Evolutionary conservation across 1,284 basidiomycete species (phyloP).

Genomic region (Sanghuangporus baumii): DNA sequence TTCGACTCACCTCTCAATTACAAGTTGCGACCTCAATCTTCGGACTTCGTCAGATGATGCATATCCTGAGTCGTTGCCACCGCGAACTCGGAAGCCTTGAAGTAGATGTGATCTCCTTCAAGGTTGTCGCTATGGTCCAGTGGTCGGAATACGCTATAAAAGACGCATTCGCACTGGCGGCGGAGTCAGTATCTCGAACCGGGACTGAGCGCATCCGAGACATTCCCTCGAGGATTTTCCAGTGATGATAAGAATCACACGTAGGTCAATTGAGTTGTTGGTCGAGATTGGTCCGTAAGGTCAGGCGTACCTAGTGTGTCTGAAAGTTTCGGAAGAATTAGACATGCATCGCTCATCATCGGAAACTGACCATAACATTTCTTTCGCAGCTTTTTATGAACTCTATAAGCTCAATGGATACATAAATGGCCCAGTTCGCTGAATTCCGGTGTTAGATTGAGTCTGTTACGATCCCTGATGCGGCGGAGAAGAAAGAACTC

Average conservation of each 20-base stretch:
- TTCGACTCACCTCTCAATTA: background rate
- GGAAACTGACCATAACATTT: background rate
- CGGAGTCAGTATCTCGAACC: background rate
- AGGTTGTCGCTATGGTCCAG: background rate
- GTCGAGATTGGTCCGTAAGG: background rate
- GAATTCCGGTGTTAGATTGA: background rate
- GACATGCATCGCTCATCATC: background rate
- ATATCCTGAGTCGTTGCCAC: too few relatives aligned
- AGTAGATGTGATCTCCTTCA: background rate
- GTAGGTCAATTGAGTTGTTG: background rate
- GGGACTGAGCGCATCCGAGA: slow-evolving; percentile 1
- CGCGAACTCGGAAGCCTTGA: background rate
- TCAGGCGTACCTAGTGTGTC: background rate
- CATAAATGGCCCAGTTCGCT: background rate
- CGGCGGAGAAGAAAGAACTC: background rate
- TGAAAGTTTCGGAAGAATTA: background rate
- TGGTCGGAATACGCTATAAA: background rate
- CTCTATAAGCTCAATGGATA: background rate
- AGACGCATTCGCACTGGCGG: background rate
- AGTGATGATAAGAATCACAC: background rate
- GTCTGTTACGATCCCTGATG: too few relatives aligned
- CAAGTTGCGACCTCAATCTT: background rate
- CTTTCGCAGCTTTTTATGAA: background rate
- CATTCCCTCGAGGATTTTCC: background rate
- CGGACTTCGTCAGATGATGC: background rate